Conservation (phyloP, 805 yeast species). For the Yarrowia deformans region DNA sequence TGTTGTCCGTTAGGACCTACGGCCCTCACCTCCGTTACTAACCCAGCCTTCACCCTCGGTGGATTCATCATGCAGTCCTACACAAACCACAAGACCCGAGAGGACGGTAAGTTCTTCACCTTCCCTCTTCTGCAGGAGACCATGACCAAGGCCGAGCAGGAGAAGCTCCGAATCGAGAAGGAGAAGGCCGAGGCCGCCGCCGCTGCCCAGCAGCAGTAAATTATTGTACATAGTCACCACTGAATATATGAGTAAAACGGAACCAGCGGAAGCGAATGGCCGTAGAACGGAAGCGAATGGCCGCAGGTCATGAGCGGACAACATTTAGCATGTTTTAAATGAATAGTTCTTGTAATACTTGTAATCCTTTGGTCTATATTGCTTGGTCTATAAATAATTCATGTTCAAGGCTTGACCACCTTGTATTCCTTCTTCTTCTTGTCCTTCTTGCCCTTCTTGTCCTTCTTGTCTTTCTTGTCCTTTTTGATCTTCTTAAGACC, state of each 20-base stretch:
- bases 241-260: conserved; percentile 14
- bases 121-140: conserved; percentile 35
- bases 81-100: conserved; percentile 35
- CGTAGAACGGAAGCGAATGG: no score
- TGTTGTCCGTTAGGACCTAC: neutral
- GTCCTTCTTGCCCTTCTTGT: conserved; percentile 3
- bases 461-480: conserved; percentile 37
- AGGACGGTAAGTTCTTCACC: conserved; percentile 39
- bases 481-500: conserved; percentile 40
- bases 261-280: no score
- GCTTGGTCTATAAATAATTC: no score
- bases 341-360: no score
- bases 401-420: conserved; percentile 3
- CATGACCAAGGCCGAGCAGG: conserved; percentile 40
- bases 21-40: conserved; percentile 8
- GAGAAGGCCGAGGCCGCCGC: conserved; percentile 39
- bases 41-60: conserved; percentile 39
- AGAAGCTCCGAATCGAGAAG: conserved; percentile 24
- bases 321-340: no score
- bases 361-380: no score
- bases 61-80: conserved; percentile 37
- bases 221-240: conserved; percentile 38
- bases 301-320: no score
- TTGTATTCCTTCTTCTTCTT: conserved; percentile 21
- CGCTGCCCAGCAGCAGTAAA: conserved; percentile 36